phyloP scores from a whole-genome alignment of 2,329 filamentous ascomycete species.

The Aspergillus udagawae region DNA sequence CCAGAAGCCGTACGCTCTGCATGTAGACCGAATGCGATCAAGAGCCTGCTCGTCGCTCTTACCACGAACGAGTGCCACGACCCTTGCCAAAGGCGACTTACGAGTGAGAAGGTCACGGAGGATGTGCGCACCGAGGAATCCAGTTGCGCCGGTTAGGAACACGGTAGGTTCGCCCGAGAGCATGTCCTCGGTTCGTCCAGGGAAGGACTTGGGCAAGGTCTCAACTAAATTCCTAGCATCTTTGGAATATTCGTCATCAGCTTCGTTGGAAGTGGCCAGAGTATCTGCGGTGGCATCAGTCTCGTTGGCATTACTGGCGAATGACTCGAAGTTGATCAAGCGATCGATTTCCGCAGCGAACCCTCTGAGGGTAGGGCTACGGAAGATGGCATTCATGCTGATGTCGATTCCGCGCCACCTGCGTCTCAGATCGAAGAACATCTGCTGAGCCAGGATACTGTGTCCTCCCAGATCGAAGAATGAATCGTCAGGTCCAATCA shows the following conservation, averaged over 20 bases:
- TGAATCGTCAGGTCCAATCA: slow-evolving; percentile 56
- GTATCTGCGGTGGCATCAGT: slow-evolving; percentile 42
- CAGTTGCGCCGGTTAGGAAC: slow-evolving; percentile 84
- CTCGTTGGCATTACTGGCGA: slow-evolving; percentile 39
- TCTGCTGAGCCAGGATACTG: slow-evolving; percentile 74
- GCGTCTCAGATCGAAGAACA: slow-evolving; percentile 67
- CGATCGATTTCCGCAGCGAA: slow-evolving; percentile 56
- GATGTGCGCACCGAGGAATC: slow-evolving; percentile 81
- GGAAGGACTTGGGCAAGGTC: slow-evolving; percentile 47
- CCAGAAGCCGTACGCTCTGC: slow-evolving; percentile 78
- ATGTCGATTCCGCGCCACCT: slow-evolving; percentile 62
- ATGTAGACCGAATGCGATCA: slow-evolving; percentile 62
- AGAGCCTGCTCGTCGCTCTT: slow-evolving; percentile 58
- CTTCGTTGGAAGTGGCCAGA: slow-evolving; percentile 26
- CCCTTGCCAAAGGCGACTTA: slow-evolving; percentile 50
- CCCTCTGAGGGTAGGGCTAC: slow-evolving; percentile 58
- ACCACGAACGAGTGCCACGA: slow-evolving; percentile 73
- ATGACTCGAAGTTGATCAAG: slow-evolving; percentile 45
- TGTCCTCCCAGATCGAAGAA: slow-evolving; percentile 83
- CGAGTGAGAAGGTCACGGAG: slow-evolving; percentile 69
- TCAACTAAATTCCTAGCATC: slow-evolving; percentile 47
- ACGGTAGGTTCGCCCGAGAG: slow-evolving; percentile 51
- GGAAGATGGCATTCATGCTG: slow-evolving; percentile 67
- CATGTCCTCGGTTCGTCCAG: slow-evolving; percentile 30
- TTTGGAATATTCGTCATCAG: slow-evolving; percentile 48